Evolutionary conservation across 805 yeast genomes (phyloP).

Genomic region (Ogataea saltuana): DNA sequence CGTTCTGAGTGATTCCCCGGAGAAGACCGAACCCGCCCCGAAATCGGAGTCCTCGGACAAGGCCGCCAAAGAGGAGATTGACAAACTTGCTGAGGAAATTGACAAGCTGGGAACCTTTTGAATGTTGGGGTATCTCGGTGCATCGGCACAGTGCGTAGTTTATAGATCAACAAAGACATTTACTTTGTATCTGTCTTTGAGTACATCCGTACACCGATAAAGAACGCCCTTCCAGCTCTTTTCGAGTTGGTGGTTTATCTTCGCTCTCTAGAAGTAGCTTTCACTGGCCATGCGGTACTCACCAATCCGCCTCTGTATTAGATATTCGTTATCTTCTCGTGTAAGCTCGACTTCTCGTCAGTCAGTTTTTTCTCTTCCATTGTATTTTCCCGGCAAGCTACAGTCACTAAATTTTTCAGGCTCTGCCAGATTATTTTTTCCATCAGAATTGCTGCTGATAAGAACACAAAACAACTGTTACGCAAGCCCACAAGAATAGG

Average conservation of each 20-base stretch:
- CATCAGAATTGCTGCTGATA: slow-evolving; percentile 5
- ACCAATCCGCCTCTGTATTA: no score
- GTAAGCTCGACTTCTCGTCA: no score
- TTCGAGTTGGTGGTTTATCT: no score
- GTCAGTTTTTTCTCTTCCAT: no score
- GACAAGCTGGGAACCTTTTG: slow-evolving; percentile 35
- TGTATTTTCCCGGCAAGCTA: neutral
- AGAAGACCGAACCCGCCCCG: slow-evolving; percentile 1
- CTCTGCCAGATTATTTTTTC: neutral
- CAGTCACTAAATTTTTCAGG: neutral
- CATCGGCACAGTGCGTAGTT: neutral
- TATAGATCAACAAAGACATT: no score
- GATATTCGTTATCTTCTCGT: no score
- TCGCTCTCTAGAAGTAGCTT: no score
- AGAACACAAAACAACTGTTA: neutral
- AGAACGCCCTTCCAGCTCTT: no score
- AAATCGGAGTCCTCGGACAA: slow-evolving; percentile 1
- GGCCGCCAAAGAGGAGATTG: slow-evolving; percentile 25
- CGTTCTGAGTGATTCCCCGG: slow-evolving; percentile 23
- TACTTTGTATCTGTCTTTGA: no score
- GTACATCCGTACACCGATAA: no score
- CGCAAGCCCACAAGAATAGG: neutral
- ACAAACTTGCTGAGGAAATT: slow-evolving; percentile 27
- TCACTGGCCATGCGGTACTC: no score
- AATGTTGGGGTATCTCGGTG: neutral